These are phyloP conservation scores for Halenospora varia DNA, from an alignment of 495 filamentous ascomycete genomes.

Conservation along the genomic window DNA sequence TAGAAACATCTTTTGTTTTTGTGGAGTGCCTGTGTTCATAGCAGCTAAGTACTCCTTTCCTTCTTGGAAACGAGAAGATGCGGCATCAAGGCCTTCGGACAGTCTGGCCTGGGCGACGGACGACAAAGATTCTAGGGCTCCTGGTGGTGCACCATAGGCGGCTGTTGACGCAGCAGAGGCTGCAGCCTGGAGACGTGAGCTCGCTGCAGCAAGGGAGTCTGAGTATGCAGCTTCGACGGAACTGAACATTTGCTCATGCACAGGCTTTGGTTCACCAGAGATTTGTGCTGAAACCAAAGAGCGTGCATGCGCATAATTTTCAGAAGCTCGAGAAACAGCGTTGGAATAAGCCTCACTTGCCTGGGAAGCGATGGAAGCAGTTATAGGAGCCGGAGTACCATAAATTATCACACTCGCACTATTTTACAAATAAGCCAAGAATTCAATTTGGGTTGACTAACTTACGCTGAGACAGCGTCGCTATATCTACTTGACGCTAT, in stretches of 20 bases:
- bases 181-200: constrained; percentile 48
- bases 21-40: constrained; percentile 48
- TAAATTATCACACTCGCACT: constrained; percentile 59
- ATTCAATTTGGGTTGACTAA: background rate
- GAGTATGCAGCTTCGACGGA: constrained; percentile 69
- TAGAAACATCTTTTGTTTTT: constrained; percentile 48
- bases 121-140: constrained; percentile 47
- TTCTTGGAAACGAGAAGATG: constrained; percentile 60
- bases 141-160: constrained; percentile 43
- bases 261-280: constrained; percentile 57
- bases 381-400: constrained; percentile 48
- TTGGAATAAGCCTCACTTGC: constrained; percentile 58
- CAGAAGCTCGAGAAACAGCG: constrained; percentile 55
- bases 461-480: constrained; percentile 53
- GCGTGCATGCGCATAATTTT: constrained; percentile 63
- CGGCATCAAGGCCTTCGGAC: constrained; percentile 57
- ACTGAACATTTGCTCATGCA: constrained; percentile 57
- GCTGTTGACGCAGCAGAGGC: constrained; percentile 41
- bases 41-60: constrained; percentile 54
- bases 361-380: constrained; percentile 34
- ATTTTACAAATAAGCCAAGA: constrained; percentile 3
- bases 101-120: constrained; percentile 63
- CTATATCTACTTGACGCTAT: constrained; percentile 53
- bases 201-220: constrained; percentile 57
- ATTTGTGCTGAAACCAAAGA: constrained; percentile 61